Evolutionary conservation across 1,284 basidiomycete species (phyloP), one percentile per base, ranked within the genome.

Genomic region (Coniophora puteana): DNA sequence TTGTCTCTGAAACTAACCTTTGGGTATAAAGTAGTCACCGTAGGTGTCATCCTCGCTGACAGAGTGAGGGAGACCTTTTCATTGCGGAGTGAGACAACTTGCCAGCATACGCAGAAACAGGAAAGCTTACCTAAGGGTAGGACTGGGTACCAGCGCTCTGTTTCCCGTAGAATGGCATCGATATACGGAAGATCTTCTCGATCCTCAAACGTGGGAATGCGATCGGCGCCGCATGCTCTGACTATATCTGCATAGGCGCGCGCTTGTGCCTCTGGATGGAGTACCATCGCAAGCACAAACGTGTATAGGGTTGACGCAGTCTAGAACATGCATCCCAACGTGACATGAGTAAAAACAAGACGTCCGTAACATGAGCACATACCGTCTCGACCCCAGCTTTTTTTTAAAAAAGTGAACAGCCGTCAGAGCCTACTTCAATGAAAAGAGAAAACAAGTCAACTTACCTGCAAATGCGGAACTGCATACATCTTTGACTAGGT

Each of bases 161-260:
- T 55, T 53, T 80, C 77, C 11, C 62, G 64, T 44, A 73, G 50
- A 20, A 76, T 37, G 4, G 70, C 69, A 23, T 76, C 62, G 46
- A 71, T 68, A 47, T 71, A 80, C 3, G 77, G 75, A 28, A 83
- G 50, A 0, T 55, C 60, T 2, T 57, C 47, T 4, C 77, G 58
- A 51, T 83, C 80, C 8, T 56, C 65, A 39, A 78, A 71, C 2
- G 53, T 63, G 1, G 80, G 81, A 8, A 83, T 51, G 18, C 67
- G 58, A 28, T 50, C 53, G n/a, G n/a, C n/a, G n/a, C n/a, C n/a
- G n/a, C n/a, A n/a, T n/a, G n/a, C n/a, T n/a, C n/a, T n/a, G n/a
- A n/a, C n/a, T n/a, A n/a, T n/a, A n/a, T 68, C 63, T 10, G 48
- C 52, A 47, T 66, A 63, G 7, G 58, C 66, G 36, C 51, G 47